phyloP scores from a whole-genome alignment of 2,329 filamentous ascomycete species.

The Graphiopsis chlorocephala region DNA sequence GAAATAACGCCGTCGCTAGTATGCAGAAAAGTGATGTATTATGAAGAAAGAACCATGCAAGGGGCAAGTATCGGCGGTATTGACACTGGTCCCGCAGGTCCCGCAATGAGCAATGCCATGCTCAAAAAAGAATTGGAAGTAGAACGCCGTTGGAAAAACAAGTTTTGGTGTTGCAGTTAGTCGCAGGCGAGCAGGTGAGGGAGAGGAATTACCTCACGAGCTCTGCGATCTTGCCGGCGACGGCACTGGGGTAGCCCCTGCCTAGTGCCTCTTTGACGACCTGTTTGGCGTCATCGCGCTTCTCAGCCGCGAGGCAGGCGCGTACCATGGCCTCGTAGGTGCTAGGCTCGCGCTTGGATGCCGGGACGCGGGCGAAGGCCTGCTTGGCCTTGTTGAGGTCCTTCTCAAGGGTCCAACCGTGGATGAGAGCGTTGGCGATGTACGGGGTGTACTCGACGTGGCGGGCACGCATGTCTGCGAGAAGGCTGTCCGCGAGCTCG shows the following conservation, averaged over 20 bases:
- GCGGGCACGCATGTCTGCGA: constrained; percentile 70
- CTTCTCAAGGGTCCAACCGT: constrained; percentile 87
- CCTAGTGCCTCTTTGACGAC: constrained; percentile 89
- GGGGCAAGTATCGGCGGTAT: neutral
- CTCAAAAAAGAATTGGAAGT: neutral
- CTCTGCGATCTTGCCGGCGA: constrained; percentile 90
- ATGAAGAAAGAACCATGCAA: neutral
- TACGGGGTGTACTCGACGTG: constrained; percentile 88
- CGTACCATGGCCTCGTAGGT: constrained; percentile 99
- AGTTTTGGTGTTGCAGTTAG: neutral
- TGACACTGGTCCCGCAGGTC: constrained; percentile 6
- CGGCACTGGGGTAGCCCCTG: constrained; percentile 85
- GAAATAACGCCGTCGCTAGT: constrained; percentile 1
- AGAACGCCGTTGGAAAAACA: constrained; percentile 3
- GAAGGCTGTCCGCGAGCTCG: constrained; percentile 66
- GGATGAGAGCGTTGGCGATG: constrained; percentile 96
- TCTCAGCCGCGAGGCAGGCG: constrained; percentile 80
- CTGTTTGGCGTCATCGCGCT: constrained; percentile 69
- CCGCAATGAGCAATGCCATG: neutral
- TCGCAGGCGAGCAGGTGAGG: neutral
- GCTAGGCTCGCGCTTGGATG: constrained; percentile 83
- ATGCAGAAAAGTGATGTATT: neutral
- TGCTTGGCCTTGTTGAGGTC: constrained; percentile 73
- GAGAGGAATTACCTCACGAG: constrained; percentile 60
- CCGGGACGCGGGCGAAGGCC: constrained; percentile 76